Percentiles rank a stretch among this genome's conserved stretches.
phyloP scores from a whole-genome alignment of 179 eudicot genomes.

The Nepenthes alata region DNA sequence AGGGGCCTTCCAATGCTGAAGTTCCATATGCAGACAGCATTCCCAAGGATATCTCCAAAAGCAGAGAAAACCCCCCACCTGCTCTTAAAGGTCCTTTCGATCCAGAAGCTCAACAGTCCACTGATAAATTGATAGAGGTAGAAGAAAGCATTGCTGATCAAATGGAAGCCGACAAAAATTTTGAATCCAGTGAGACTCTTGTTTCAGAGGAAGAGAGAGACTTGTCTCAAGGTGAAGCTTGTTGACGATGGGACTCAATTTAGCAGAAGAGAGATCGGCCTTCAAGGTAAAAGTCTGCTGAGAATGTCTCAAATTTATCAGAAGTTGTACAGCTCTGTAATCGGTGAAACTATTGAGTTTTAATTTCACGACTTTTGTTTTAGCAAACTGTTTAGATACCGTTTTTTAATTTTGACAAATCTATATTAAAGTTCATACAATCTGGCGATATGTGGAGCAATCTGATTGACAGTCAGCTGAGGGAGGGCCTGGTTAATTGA shows the following conservation, averaged over 20 bases:
- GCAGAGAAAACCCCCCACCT: slow-evolving; percentile 21
- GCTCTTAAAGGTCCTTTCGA: slow-evolving; percentile 21
- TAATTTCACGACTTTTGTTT: too few relatives aligned
- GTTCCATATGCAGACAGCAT: slow-evolving; percentile 24
- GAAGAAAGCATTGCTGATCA: slow-evolving; percentile 19
- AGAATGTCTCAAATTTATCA: slow-evolving; percentile 7
- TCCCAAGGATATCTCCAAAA: slow-evolving; percentile 6
- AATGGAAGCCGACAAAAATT: slow-evolving; percentile 26
- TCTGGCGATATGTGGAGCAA: too few relatives aligned
- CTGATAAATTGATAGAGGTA: slow-evolving; percentile 20
- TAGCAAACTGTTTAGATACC: too few relatives aligned
- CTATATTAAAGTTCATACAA: too few relatives aligned
- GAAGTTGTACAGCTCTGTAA: slow-evolving; percentile 26
- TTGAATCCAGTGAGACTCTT: slow-evolving; percentile 19
- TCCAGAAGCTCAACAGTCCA: slow-evolving; percentile 16
- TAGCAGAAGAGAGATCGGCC: too few relatives aligned
- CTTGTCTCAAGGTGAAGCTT: slow-evolving; percentile 13
- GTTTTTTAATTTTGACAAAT: too few relatives aligned
- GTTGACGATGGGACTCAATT: slow-evolving; percentile 16
- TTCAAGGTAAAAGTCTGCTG: too few relatives aligned
- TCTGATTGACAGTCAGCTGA: too few relatives aligned
- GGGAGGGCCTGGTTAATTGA: too few relatives aligned
- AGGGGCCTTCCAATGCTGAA: slow-evolving; percentile 24
- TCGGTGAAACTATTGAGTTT: slow-evolving; percentile 5
- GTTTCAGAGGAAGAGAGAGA: slow-evolving; percentile 16